Conservation (phyloP, 75 land plant genomes). For the Picea sitchensis region DNA sequence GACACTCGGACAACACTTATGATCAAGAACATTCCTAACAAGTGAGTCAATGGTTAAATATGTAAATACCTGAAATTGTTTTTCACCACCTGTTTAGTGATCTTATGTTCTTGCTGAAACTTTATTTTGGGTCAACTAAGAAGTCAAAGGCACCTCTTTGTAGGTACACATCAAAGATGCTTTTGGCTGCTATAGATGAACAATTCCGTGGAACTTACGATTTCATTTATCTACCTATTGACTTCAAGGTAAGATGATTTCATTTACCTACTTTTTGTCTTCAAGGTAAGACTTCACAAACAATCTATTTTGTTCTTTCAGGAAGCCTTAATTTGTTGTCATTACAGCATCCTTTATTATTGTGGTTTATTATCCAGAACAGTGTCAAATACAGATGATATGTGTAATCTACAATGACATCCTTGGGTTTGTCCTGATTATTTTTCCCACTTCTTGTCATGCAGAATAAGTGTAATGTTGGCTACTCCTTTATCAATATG, state of each 20-base stretch:
- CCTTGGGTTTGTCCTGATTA: not conserved
- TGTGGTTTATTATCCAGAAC: not conserved
- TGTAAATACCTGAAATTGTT: not conserved
- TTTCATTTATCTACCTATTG: slow-evolving; percentile 54
- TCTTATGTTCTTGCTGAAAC: not conserved
- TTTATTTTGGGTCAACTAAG: slow-evolving; percentile 1
- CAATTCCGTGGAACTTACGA: slow-evolving; percentile 77
- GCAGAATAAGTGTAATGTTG: slow-evolving; percentile 98
- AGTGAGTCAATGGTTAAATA: slow-evolving; percentile 40
- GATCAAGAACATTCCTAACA: slow-evolving; percentile 97
- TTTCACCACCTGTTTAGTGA: not conserved
- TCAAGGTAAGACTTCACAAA: slow-evolving; percentile 49
- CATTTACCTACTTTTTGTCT: slow-evolving; percentile 86
- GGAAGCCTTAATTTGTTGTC: slow-evolving; percentile 2
- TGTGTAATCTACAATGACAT: not conserved
- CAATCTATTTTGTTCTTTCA: not conserved
- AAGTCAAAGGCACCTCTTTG: slow-evolving; percentile 2
- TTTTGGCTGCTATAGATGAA: slow-evolving; percentile 92
- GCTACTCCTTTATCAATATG: slow-evolving; percentile 98
- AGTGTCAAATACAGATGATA: not conserved
- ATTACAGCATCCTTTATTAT: not conserved
- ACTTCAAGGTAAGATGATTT: slow-evolving; percentile 61
- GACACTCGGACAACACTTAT: slow-evolving; percentile 87
- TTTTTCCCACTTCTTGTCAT: not conserved
- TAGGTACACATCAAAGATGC: slow-evolving; percentile 97